A percentile compares a stretch with the other conserved stretches of the same genome.
Evolutionary conservation across 768 basidiomycete genomes (phyloP).

Genomic region (Termitomyces sp.): DNA sequence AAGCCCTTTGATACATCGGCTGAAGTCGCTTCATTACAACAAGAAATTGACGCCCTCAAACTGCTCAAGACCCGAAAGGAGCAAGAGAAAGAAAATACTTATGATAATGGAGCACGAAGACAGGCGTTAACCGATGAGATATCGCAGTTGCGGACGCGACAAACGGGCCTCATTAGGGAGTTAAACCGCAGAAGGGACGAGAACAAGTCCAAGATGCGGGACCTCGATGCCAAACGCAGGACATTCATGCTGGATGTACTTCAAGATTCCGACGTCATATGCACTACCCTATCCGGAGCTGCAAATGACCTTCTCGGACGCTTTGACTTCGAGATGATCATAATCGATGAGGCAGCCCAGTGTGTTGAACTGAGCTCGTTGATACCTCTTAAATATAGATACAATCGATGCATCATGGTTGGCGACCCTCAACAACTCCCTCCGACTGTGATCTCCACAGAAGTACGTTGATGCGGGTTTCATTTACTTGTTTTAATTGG

Average conservation of each 20-base stretch:
- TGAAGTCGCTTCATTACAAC: constrained; percentile 52
- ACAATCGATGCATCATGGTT: constrained; percentile 84
- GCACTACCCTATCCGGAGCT: constrained; percentile 87
- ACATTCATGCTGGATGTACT: constrained; percentile 73
- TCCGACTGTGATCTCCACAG: constrained; percentile 63
- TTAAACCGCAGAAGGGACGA: constrained; percentile 79
- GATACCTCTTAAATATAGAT: constrained; percentile 89
- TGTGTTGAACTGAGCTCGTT: constrained; percentile 92
- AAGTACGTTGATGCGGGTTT: constrained; percentile 22
- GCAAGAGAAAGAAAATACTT: constrained; percentile 48
- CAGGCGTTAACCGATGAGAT: constrained; percentile 68
- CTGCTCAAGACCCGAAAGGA: constrained; percentile 48
- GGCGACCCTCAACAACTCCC: constrained; percentile 97
- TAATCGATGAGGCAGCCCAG: constrained; percentile 98
- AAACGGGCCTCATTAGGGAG: constrained; percentile 58
- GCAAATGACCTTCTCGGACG: constrained; percentile 83
- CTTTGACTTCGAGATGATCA: constrained; percentile 89
- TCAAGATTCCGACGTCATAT: constrained; percentile 87
- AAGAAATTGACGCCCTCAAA: constrained; percentile 69
- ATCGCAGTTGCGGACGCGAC: constrained; percentile 51
- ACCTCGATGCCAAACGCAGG: constrained; percentile 77
- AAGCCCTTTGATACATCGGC: constrained; percentile 43
- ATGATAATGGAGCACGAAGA: constrained; percentile 50
- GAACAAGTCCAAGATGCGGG: constrained; percentile 72
- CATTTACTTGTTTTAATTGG: neutral